Evolutionary conservation across 139 green algal genomes (phyloP).

Genomic region (Auxenochlorella protothecoides): DNA sequence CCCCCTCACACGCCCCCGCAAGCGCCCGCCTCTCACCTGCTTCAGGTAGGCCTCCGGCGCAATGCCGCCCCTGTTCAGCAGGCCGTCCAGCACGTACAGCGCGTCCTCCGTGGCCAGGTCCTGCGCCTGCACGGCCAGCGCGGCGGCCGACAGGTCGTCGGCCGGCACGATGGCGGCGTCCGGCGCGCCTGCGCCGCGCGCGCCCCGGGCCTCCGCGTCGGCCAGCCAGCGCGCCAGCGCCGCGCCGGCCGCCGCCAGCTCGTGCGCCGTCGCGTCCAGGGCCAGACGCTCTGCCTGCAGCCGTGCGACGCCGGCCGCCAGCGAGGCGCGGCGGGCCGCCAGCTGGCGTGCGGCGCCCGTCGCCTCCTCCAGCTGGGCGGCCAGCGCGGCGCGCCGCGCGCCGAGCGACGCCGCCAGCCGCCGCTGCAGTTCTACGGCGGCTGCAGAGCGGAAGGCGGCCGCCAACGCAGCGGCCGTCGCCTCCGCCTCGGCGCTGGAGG

Average conservation of each 20-base stretch:
- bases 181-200: not conserved
- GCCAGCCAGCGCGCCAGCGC: slow-evolving; percentile 55
- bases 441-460: slow-evolving; percentile 10
- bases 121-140: slow-evolving; percentile 56
- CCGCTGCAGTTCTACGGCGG: slow-evolving; percentile 26
- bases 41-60: too few species aligned
- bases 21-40: too few species aligned
- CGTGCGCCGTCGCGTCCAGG: slow-evolving; percentile 50
- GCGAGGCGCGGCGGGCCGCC: too few species aligned
- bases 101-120: slow-evolving; percentile 81
- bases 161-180: slow-evolving; percentile 43
- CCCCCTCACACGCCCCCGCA: too few species aligned
- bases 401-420: slow-evolving; percentile 18
- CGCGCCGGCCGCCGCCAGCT: slow-evolving; percentile 37
- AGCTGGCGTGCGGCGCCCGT: too few species aligned
- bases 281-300: slow-evolving; percentile 46
- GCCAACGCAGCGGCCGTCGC: not conserved
- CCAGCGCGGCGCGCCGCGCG: not conserved
- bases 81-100: slow-evolving; percentile 61
- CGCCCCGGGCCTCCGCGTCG: slow-evolving; percentile 1
- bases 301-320: not conserved
- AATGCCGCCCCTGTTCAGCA: too few species aligned
- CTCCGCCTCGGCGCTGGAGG: not conserved
- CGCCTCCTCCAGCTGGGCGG: slow-evolving; percentile 5
- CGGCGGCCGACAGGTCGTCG: slow-evolving; percentile 59